A percentile compares a stretch with the other conserved stretches of the same genome.
Conservation (phyloP, 345 rosid species). For the Cardamine resedifolia region DNA sequence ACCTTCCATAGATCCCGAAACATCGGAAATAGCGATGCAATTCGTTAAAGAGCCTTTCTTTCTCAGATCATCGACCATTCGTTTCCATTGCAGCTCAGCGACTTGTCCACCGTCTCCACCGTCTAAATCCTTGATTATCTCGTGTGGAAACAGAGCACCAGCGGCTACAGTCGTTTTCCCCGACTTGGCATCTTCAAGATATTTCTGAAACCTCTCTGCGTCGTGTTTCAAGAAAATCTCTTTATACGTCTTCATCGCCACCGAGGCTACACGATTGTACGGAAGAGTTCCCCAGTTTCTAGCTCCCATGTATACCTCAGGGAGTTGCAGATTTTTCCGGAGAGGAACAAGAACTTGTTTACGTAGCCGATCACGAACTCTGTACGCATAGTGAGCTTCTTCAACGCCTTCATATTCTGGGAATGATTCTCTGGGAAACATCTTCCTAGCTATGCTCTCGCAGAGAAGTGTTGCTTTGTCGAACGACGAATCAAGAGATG, state of each 20-base stretch:
- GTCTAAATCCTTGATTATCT: constrained; percentile 42
- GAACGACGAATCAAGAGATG: constrained; percentile 56
- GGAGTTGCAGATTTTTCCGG: constrained; percentile 52
- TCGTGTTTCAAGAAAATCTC: constrained; percentile 53
- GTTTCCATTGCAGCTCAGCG: constrained; percentile 59
- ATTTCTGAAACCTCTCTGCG: constrained; percentile 42
- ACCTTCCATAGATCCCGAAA: constrained; percentile 54
- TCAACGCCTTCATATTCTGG: constrained; percentile 58
- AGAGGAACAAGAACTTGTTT: constrained; percentile 59
- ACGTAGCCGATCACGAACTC: constrained; percentile 62
- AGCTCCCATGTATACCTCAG: constrained; percentile 60
- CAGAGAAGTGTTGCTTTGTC: constrained; percentile 51
- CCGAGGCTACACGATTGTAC: constrained; percentile 55
- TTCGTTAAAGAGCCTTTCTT: constrained; percentile 49
- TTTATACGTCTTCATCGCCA: constrained; percentile 64
- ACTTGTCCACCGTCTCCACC: constrained; percentile 52
- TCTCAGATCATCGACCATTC: constrained; percentile 57
- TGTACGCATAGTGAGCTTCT: constrained; percentile 62
- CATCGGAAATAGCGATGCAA: constrained; percentile 59
- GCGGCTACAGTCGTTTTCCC: constrained; percentile 59
- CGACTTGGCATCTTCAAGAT: constrained; percentile 42
- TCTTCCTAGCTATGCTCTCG: constrained; percentile 55
- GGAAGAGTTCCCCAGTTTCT: constrained; percentile 51
- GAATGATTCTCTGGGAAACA: constrained; percentile 44
- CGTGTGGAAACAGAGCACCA: constrained; percentile 68